These are phyloP conservation scores for Acanthamoeba quina DNA, from an alignment of 208 protist genomes.

Conservation along the genomic window DNA sequence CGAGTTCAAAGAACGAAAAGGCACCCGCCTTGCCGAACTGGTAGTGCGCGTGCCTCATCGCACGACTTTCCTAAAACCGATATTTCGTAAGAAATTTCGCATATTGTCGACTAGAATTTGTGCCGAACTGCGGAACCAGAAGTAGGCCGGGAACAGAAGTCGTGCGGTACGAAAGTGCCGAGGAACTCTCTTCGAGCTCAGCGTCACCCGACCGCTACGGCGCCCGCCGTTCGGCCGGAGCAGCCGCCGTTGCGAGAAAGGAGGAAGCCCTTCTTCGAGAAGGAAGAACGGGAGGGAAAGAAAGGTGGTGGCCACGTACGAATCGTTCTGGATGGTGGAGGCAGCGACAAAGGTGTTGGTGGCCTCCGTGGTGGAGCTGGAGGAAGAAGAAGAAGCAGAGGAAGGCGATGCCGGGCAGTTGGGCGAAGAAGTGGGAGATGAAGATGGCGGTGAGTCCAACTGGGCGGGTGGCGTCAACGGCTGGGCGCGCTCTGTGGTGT, in stretches of 20 bases:
- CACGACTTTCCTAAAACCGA: background rate
- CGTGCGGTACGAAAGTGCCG: background rate
- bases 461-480: background rate
- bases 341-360: background rate
- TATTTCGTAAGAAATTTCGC: constrained; percentile 4
- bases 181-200: background rate
- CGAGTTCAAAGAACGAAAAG: background rate
- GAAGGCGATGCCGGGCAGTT: background rate
- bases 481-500: background rate
- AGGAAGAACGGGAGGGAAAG: background rate
- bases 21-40: background rate
- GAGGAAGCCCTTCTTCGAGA: background rate
- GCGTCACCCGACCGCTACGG: background rate
- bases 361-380: background rate
- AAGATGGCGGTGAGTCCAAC: background rate
- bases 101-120: background rate
- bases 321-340: constrained; percentile 1
- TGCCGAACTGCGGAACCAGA: background rate
- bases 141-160: constrained; percentile 12
- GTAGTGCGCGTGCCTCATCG: background rate
- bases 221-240: background rate
- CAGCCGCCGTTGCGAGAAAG: constrained; percentile 16
- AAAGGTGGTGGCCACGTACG: background rate
- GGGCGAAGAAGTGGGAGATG: background rate
- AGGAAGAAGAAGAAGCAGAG: too few relatives aligned